These are phyloP conservation scores for Cyclotella atomus DNA, from an alignment of 108 stramenopile species.

Conservation along the genomic window DNA sequence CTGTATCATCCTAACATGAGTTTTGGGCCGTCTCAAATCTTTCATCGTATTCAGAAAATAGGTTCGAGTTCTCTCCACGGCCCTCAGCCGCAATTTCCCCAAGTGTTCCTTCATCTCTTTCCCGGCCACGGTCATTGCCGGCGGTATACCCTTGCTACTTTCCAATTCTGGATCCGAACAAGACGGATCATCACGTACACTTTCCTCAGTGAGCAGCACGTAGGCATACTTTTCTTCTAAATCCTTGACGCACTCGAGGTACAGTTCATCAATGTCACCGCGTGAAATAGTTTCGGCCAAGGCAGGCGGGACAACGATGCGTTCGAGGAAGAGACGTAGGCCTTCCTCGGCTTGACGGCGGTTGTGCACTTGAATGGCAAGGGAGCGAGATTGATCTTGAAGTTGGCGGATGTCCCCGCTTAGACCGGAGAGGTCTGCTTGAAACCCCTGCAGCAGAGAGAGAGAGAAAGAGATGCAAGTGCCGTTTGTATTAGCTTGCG, in stretches of 20 bases:
- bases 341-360: slow-evolving; percentile 91
- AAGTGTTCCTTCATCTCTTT: slow-evolving; percentile 92
- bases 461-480: too few species aligned
- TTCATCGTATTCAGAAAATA: slow-evolving; percentile 90
- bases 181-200: slow-evolving; percentile 28
- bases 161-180: slow-evolving; percentile 57
- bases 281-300: slow-evolving; percentile 86
- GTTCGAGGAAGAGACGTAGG: slow-evolving; percentile 86
- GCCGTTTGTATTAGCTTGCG: neutral
- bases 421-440: slow-evolving; percentile 97
- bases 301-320: slow-evolving; percentile 90
- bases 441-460: slow-evolving; percentile 87
- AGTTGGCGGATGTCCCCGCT: slow-evolving; percentile 95
- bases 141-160: slow-evolving; percentile 64
- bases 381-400: slow-evolving; percentile 90
- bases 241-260: slow-evolving; percentile 89
- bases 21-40: slow-evolving; percentile 79
- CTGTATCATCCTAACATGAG: slow-evolving; percentile 97
- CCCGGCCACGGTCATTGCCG: slow-evolving; percentile 87
- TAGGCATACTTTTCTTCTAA: slow-evolving; percentile 87
- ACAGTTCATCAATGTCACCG: slow-evolving; percentile 89
- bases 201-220: slow-evolving; percentile 59
- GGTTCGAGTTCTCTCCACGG: slow-evolving; percentile 85
- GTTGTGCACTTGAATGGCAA: slow-evolving; percentile 91
- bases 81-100: slow-evolving; percentile 81